These are phyloP conservation scores for Micromonas pusilla DNA, from an alignment of 139 green algal species.

Conservation along the genomic window DNA sequence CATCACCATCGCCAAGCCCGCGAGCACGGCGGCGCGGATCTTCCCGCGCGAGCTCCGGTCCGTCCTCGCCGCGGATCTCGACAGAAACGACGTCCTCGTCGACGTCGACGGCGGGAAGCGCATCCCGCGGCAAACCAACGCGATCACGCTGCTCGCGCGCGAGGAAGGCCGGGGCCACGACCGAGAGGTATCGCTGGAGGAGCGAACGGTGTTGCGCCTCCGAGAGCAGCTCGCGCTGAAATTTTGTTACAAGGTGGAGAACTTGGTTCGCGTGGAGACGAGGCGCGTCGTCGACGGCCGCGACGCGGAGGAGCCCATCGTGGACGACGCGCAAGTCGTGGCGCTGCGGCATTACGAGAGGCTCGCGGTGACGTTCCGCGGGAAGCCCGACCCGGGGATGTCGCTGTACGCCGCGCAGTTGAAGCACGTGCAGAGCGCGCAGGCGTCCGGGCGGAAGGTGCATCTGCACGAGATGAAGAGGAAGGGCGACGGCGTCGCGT, in stretches of 20 bases:
- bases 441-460: no score
- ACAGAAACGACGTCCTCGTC: background rate
- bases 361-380: constrained; percentile 3
- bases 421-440: background rate
- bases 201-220: background rate
- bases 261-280: background rate
- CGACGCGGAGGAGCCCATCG: constrained; percentile 4
- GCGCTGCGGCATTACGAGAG: background rate
- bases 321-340: constrained; percentile 15
- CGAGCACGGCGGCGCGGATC: background rate
- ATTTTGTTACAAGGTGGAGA: constrained; percentile 4
- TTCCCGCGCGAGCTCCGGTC: constrained; percentile 10
- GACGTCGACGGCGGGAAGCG: no score
- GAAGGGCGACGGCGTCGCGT: background rate
- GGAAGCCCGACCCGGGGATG: background rate
- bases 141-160: background rate
- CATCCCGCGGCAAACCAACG: no score
- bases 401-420: background rate
- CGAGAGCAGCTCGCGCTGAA: constrained; percentile 17
- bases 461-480: background rate
- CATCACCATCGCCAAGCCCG: constrained; percentile 12
- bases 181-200: constrained; percentile 7
- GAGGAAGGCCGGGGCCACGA: background rate
- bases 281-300: background rate
- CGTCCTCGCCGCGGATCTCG: constrained; percentile 4